These are phyloP conservation scores for Phytophthora pinifolia DNA, from an alignment of 352 stramenopile genomes.

Conservation along the genomic window DNA sequence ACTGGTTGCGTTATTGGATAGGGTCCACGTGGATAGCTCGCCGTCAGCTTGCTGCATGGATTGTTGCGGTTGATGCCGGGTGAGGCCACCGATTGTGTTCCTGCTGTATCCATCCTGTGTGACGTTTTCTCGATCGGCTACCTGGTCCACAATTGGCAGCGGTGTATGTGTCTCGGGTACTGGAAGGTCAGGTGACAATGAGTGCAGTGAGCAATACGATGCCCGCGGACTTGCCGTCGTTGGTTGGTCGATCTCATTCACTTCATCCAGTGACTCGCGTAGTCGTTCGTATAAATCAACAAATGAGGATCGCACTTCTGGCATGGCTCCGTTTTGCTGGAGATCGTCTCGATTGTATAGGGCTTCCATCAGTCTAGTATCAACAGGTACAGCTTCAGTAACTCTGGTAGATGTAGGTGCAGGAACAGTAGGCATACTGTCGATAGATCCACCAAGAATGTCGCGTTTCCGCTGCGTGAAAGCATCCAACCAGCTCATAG, in stretches of 20 bases:
- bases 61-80: slow-evolving; percentile 7
- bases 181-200: slow-evolving; percentile 1
- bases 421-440: slow-evolving; percentile 19
- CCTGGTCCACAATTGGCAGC: slow-evolving; percentile 22
- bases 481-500: slow-evolving; percentile 60
- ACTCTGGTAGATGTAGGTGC: background rate
- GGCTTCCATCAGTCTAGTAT: background rate
- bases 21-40: background rate
- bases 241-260: slow-evolving; percentile 16
- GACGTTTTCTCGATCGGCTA: slow-evolving; percentile 1
- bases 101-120: slow-evolving; percentile 11
- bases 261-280: slow-evolving; percentile 26
- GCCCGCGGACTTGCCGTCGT: slow-evolving; percentile 3
- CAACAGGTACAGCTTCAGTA: background rate
- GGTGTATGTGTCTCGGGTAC: background rate
- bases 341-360: background rate
- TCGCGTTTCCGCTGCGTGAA: slow-evolving; percentile 70
- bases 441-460: slow-evolving; percentile 47
- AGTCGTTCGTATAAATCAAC: slow-evolving; percentile 30
- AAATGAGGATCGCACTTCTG: slow-evolving; percentile 5
- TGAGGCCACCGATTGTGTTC: slow-evolving; percentile 4
- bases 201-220: slow-evolving; percentile 16
- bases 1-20: background rate
- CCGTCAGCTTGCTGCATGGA: slow-evolving; percentile 5
- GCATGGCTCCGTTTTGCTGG: slow-evolving; percentile 7